These are phyloP conservation scores for Mycena olivaceomarginata DNA, from an alignment of 768 basidiomycete species.

Conservation along the genomic window DNA sequence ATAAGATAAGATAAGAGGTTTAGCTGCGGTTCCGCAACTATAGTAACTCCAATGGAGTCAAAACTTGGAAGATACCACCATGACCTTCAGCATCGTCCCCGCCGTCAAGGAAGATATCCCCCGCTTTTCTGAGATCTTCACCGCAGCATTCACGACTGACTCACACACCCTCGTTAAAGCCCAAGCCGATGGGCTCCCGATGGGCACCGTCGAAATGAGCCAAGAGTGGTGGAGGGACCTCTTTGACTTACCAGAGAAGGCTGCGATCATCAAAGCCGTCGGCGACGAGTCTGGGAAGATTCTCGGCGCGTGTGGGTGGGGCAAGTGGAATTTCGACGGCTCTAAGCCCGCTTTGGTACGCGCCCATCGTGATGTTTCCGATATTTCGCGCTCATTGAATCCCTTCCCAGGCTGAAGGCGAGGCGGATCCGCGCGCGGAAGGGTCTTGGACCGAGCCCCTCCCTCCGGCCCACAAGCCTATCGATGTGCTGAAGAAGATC, in stretches of 20 bases:
- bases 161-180: neutral
- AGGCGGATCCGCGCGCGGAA: constrained; percentile 23
- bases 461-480: constrained; percentile 13
- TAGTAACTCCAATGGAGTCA: too few relatives aligned
- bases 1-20: too few relatives aligned
- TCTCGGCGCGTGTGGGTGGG: neutral
- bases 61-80: neutral
- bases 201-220: neutral
- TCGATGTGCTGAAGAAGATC: constrained; percentile 12
- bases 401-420: neutral
- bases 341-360: constrained; percentile 9
- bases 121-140: neutral
- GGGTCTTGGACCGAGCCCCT: neutral
- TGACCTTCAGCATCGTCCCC: neutral
- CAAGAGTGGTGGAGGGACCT: neutral
- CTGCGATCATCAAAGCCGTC: neutral
- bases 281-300: neutral
- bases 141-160: neutral
- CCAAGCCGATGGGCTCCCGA: neutral
- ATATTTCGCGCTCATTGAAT: neutral
- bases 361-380: neutral
- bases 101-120: neutral
- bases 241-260: neutral
- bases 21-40: too few relatives aligned
- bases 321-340: neutral